Conservation (phyloP, 2,329 filamentous ascomycete species). For the Colletotrichum destructivum region DNA sequence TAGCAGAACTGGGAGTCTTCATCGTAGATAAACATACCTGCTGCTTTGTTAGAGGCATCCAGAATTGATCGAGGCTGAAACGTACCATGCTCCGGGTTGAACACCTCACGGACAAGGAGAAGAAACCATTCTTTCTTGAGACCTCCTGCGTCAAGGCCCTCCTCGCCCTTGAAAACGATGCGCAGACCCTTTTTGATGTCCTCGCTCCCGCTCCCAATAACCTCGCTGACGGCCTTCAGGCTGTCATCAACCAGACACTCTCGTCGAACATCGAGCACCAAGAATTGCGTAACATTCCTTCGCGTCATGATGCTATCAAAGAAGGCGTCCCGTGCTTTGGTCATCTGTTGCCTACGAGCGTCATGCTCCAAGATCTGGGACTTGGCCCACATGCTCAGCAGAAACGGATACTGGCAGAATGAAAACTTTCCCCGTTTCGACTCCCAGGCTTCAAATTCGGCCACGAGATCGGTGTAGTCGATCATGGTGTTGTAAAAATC, state of each 20-base stretch:
- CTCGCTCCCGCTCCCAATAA: conserved; percentile 83
- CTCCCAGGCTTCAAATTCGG: conserved; percentile 92
- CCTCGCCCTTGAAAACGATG: conserved; percentile 89
- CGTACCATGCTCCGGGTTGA: conserved; percentile 90
- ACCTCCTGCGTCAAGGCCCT: conserved; percentile 91
- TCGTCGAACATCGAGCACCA: conserved; percentile 82
- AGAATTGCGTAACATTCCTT: conserved; percentile 81
- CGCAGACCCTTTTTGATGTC: conserved; percentile 92
- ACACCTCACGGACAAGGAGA: conserved; percentile 88
- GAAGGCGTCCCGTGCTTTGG: conserved; percentile 89
- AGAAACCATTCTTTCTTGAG: conserved; percentile 96
- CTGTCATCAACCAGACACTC: conserved; percentile 93
- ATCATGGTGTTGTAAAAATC: conserved; percentile 91
- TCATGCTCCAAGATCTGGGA: conserved; percentile 92
- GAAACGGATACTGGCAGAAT: conserved; percentile 94
- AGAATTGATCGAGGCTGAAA: conserved; percentile 34
- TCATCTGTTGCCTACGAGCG: conserved; percentile 89
- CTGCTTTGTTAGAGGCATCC: conserved; percentile 32
- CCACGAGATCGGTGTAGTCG: conserved; percentile 87
- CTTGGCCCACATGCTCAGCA: conserved; percentile 93
- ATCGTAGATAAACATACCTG: conserved; percentile 93
- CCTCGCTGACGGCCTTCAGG: conserved; percentile 86
- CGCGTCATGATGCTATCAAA: conserved; percentile 89
- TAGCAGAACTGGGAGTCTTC: conserved; percentile 93
- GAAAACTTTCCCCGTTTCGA: conserved; percentile 80